Conservation (phyloP, 805 yeast species). For the Clavispora phyllophila region DNA sequence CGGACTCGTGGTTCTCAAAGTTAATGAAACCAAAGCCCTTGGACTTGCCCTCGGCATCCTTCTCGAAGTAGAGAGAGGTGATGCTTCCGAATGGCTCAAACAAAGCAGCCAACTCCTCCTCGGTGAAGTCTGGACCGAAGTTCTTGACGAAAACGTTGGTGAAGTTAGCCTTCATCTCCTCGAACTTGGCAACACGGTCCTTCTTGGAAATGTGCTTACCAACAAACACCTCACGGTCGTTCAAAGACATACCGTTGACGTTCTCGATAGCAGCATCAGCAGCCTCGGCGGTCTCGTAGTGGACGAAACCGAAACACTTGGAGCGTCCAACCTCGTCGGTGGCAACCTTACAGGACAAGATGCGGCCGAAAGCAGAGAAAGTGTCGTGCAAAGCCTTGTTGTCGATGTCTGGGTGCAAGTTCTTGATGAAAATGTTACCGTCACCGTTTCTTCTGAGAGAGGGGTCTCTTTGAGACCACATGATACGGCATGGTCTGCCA, state of each 20-base stretch:
- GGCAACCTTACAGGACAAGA: constrained; percentile 95
- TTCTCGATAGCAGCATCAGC: constrained; percentile 94
- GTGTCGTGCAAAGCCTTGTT: constrained; percentile 98
- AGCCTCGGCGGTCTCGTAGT: constrained; percentile 87
- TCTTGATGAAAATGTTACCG: constrained; percentile 96
- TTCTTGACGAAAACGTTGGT: constrained; percentile 96
- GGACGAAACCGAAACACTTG: constrained; percentile 96
- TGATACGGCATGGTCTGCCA: constrained; percentile 96
- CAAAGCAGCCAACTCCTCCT: constrained; percentile 64
- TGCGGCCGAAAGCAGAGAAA: constrained; percentile 92
- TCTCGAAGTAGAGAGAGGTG: constrained; percentile 78
- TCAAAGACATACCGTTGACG: constrained; percentile 96
- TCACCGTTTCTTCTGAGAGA: constrained; percentile 89
- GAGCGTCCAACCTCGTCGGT: constrained; percentile 88
- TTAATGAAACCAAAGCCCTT: constrained; percentile 96
- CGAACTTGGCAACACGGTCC: constrained; percentile 92
- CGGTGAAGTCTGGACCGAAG: constrained; percentile 65
- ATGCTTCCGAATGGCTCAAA: constrained; percentile 72
- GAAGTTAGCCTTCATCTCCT: constrained; percentile 85
- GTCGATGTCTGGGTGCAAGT: constrained; percentile 96
- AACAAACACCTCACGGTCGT: constrained; percentile 92
- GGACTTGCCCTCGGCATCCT: constrained; percentile 81
- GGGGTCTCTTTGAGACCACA: constrained; percentile 99
- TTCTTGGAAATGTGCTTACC: constrained; percentile 89
- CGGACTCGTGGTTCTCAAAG: constrained; percentile 81